Conservation (phyloP, 257 asterid genomes). For the Gynochthodes officinalis region DNA sequence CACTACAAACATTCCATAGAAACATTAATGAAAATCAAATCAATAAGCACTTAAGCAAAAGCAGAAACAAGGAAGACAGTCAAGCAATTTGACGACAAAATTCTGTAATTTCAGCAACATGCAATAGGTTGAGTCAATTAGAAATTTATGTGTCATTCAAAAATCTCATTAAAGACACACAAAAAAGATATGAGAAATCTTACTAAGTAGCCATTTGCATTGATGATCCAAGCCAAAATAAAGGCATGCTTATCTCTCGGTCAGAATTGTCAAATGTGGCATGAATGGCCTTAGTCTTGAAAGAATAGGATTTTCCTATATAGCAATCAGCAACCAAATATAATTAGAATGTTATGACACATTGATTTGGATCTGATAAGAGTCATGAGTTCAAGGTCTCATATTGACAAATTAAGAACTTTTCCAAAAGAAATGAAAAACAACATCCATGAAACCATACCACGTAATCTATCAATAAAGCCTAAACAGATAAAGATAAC, state of each 20-base stretch:
- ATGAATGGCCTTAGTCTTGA: conserved; percentile 49
- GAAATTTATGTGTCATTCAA: no score
- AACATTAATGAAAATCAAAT: no score
- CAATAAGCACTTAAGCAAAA: no score
- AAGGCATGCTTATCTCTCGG: conserved; percentile 51
- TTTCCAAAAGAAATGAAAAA: not conserved
- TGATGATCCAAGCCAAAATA: conserved; percentile 19
- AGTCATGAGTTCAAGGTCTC: conserved; percentile 6
- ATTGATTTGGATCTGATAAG: conserved; percentile 6
- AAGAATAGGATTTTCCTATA: conserved; percentile 46
- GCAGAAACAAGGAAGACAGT: no score
- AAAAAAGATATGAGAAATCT: no score
- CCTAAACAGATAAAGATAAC: not conserved
- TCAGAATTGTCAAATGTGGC: conserved; percentile 45
- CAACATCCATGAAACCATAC: not conserved
- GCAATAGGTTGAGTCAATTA: no score
- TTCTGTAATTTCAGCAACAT: no score
- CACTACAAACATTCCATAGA: no score
- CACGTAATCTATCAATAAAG: no score
- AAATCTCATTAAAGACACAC: no score
- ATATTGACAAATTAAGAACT: not conserved
- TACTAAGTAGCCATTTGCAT: conserved; percentile 12
- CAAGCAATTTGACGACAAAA: no score
- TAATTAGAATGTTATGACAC: conserved; percentile 28
- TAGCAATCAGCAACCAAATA: conserved; percentile 34